phyloP scores from a whole-genome alignment of 345 rosid species.

The Brassica napus region DNA sequence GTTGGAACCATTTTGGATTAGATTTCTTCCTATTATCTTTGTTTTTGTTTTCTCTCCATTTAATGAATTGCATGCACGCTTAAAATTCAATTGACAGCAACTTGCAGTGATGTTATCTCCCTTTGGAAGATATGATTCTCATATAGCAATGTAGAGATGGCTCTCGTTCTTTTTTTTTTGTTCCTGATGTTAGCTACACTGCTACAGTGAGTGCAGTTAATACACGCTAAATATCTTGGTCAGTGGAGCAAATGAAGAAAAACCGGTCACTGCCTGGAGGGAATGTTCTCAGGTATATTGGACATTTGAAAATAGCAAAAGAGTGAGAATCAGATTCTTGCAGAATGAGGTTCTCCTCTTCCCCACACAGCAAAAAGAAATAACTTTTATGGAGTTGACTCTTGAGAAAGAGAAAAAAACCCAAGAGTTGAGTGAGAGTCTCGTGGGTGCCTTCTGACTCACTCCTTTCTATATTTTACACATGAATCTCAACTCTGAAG shows the following conservation, averaged over 20 bases:
- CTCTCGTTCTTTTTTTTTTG: not conserved
- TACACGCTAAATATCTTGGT: slow-evolving; percentile 9
- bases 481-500: slow-evolving; percentile 30
- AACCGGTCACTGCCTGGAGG: slow-evolving; percentile 31
- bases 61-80: not conserved
- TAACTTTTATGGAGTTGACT: slow-evolving; percentile 52
- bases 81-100: not conserved
- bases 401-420: slow-evolving; percentile 23
- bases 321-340: slow-evolving; percentile 55
- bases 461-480: slow-evolving; percentile 27
- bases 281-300: slow-evolving; percentile 41
- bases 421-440: slow-evolving; percentile 18
- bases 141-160: slow-evolving; percentile 7
- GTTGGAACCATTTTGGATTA: slow-evolving; percentile 11
- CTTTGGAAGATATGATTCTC: slow-evolving; percentile 11
- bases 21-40: not conserved
- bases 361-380: slow-evolving; percentile 46
- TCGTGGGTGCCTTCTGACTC: slow-evolving; percentile 48
- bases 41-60: not conserved
- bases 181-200: slow-evolving; percentile 12
- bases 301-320: slow-evolving; percentile 48
- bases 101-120: slow-evolving; percentile 7
- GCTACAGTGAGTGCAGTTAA: slow-evolving; percentile 13
- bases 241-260: slow-evolving; percentile 21
- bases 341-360: slow-evolving; percentile 61